Base-by-base conservation (phyloP, 768 basidiomycete genomes). In the Macrolepiota fuliginosa region DNA sequence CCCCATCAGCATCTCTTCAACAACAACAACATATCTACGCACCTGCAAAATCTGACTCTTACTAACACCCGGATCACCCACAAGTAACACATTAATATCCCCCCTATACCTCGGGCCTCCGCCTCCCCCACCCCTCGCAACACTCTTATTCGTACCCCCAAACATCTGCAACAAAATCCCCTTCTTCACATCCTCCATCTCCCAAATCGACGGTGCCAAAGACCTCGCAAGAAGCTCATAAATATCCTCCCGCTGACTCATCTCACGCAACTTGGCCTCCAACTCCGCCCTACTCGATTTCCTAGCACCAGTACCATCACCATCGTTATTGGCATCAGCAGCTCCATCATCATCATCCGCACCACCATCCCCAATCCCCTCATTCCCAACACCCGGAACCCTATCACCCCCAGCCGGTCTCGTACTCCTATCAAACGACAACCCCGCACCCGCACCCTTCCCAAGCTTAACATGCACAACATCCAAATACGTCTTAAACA, bases 121-220 rank as follows among this genome's bases (percentile, higher is more conserved):
- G 1, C 90, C 94, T 4, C 96, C 96, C 10, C 96, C 96, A 56
- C 97, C 97, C 58, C 88, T 82, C 1, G 92, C 84, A 65, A 98
- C 92, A 68, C 81, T 94, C 80, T 99, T 99, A 74, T 98, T 98
- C 37, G 97, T 98, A 0, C 97, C 97, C 2, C 97, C 97, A 74
- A 99, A 98, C 25, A 99, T 75, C 73, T 98, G 96, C 35, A 99
- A 77, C 62, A 99, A 72, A 56, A 98, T 97, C 0, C 97, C 97
- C 79, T 98, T 98, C 79, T 99, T 99, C 62, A 98, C 94, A 70
- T 99, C 97, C 25, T 98, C 96, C 92, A 98, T 90, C 72, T 94
- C 92, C 89, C 93, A 98, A 65, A 99, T 97, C 36, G 89, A 91
- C 15, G 97, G 97, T 1, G 96, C 96, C 58, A 99, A 82, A 1